phyloP scores from a whole-genome alignment of 225 moss, liverwort and hornwort genomes.

The Thuidium tamariscinum region DNA sequence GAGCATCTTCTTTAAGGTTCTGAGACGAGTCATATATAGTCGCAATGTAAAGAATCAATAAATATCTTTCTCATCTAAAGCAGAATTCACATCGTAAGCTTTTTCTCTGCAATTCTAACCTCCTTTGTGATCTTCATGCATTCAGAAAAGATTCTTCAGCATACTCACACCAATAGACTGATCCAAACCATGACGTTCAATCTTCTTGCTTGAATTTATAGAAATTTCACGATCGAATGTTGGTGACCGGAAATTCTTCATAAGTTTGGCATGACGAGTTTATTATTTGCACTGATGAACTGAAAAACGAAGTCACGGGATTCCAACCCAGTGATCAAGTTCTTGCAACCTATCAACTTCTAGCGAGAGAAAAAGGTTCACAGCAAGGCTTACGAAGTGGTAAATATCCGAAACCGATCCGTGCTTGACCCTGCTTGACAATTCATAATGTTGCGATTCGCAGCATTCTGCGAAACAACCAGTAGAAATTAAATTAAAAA shows the following conservation, averaged over 20 bases:
- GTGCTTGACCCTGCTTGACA: slow-evolving; percentile 64
- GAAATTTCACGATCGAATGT: background rate
- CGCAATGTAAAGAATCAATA: background rate
- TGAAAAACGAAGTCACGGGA: background rate
- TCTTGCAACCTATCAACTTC: background rate
- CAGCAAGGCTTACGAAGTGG: slow-evolving; percentile 29
- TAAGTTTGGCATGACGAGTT: background rate
- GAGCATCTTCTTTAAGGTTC: background rate
- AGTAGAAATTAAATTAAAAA: background rate
- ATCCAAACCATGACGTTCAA: background rate
- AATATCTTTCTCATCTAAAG: background rate
- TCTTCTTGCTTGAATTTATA: background rate
- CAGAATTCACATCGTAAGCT: background rate
- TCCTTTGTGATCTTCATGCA: background rate
- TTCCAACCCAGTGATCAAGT: background rate
- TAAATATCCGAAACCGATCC: slow-evolving; percentile 46
- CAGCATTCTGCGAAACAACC: slow-evolving; percentile 26
- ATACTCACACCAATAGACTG: background rate
- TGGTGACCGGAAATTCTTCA: background rate
- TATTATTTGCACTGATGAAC: too few species aligned
- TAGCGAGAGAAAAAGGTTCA: background rate
- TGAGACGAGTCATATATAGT: background rate
- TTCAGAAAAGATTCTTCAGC: background rate
- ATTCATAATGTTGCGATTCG: slow-evolving; percentile 32
- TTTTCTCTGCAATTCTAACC: background rate